phyloP scores from a whole-genome alignment of 208 protist species.

The Leishmania braziliensis region DNA sequence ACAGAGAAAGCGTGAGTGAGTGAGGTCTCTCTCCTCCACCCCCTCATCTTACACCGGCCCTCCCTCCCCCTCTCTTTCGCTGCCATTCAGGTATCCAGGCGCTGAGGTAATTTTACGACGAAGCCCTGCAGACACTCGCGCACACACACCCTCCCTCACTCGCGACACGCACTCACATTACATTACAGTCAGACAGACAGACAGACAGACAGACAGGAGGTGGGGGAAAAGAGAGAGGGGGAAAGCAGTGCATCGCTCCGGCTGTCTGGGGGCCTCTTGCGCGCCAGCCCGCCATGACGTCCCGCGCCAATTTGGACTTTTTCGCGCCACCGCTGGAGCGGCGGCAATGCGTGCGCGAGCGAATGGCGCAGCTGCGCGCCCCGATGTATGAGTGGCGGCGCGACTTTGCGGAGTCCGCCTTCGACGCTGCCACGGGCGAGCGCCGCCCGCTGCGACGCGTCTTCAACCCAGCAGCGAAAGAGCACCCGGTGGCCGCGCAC shows the following conservation, averaged over 20 bases:
- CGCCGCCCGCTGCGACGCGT: slow-evolving; percentile 4
- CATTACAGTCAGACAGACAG: background rate
- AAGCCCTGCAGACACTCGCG: background rate
- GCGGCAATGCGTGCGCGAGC: slow-evolving; percentile 15
- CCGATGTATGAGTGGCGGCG: slow-evolving; percentile 54
- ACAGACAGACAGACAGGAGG: background rate
- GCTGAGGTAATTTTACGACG: background rate
- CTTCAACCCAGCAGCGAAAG: slow-evolving; percentile 22
- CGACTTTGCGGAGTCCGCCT: slow-evolving; percentile 19
- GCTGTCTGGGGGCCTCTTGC: background rate
- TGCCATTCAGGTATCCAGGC: background rate
- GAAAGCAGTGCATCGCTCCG: background rate
- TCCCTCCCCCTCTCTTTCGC: background rate
- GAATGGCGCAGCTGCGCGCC: slow-evolving; percentile 40
- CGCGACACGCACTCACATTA: too few species aligned
- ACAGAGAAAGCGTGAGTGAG: too few species aligned
- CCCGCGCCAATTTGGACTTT: slow-evolving; percentile 40
- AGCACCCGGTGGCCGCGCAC: slow-evolving; percentile 2
- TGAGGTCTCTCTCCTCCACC: too few species aligned
- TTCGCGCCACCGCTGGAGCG: slow-evolving; percentile 34
- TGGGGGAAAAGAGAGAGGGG: background rate
- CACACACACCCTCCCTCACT: background rate
- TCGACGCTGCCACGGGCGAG: slow-evolving; percentile 28
- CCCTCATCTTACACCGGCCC: too few species aligned
- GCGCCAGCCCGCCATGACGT: slow-evolving; percentile 16